A percentile compares a stretch with the other conserved stretches of the same genome.
Conservation (phyloP, 768 basidiomycete genomes). For the Chalciporus pseudorubinellus region DNA sequence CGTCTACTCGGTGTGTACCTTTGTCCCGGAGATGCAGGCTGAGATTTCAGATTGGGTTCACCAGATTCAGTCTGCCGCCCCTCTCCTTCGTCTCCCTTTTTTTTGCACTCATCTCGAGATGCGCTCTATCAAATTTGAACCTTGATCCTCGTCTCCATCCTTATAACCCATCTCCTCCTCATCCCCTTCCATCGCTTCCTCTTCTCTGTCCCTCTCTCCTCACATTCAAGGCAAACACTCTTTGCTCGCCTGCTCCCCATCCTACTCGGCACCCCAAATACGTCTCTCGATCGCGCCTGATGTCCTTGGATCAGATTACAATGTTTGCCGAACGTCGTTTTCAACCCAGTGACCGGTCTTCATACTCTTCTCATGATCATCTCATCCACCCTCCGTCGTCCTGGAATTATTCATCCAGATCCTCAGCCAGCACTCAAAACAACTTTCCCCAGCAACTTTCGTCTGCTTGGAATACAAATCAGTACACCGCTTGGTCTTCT, state of each 20-base stretch:
- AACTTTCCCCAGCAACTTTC: conserved; percentile 14
- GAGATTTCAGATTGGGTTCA: conserved; percentile 14
- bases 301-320: conserved; percentile 35
- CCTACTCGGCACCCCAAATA: background rate
- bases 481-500: conserved; percentile 15
- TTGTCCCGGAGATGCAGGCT: background rate
- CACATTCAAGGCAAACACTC: background rate
- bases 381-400: conserved; percentile 20
- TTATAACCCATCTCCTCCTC: conserved; percentile 23
- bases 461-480: conserved; percentile 20
- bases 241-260: background rate
- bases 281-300: conserved; percentile 11
- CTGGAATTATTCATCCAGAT: conserved; percentile 26
- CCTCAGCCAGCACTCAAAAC: conserved; percentile 17
- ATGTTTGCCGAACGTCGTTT: conserved; percentile 34
- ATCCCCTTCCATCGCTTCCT: conserved; percentile 13
- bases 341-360: conserved; percentile 24
- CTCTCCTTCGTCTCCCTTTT: background rate
- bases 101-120: conserved; percentile 8
- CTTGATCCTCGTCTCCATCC: conserved; percentile 26
- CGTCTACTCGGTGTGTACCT: background rate
- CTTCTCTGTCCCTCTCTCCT: conserved; percentile 10
- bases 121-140: conserved; percentile 19
- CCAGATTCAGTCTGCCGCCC: conserved; percentile 11
- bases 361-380: conserved; percentile 23